Evolutionary conservation across 1,139 yeast genomes (phyloP).

Genomic region (Diutina pseudorugosa): DNA sequence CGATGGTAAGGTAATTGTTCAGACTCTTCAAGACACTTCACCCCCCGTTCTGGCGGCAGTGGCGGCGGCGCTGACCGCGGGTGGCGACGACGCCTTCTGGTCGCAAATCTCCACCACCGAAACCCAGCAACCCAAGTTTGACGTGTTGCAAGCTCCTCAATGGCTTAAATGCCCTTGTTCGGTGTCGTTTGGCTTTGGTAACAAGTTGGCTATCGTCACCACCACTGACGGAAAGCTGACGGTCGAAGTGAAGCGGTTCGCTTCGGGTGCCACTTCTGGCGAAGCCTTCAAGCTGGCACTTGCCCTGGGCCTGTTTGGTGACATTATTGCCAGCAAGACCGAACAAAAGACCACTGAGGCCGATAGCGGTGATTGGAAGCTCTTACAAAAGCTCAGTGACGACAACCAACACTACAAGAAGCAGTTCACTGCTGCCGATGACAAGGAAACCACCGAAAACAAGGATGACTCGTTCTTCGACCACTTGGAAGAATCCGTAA

Average conservation of each 20-base stretch:
- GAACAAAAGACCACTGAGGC: constrained; percentile 25
- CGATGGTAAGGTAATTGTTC: constrained; percentile 77
- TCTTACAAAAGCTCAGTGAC: constrained; percentile 39
- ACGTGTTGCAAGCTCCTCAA: constrained; percentile 67
- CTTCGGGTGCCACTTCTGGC: constrained; percentile 18
- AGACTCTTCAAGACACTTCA: constrained; percentile 72
- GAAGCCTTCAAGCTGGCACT: constrained; percentile 37
- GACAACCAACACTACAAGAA: constrained; percentile 34
- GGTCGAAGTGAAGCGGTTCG: constrained; percentile 40
- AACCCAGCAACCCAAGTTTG: constrained; percentile 46
- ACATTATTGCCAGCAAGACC: constrained; percentile 42
- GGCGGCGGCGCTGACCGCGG: neutral
- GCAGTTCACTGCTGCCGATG: constrained; percentile 13
- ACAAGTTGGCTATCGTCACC: constrained; percentile 58
- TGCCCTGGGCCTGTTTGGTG: constrained; percentile 37
- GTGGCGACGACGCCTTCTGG: constrained; percentile 72
- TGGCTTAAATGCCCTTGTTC: constrained; percentile 77
- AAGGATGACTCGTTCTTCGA: constrained; percentile 38
- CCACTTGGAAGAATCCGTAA: constrained; percentile 19
- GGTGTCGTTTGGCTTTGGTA: constrained; percentile 89
- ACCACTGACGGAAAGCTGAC: constrained; percentile 30
- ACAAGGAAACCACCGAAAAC: constrained; percentile 16
- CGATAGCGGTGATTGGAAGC: constrained; percentile 66
- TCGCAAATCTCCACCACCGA: constrained; percentile 61
- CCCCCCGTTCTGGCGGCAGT: constrained; percentile 25